Conservation (phyloP, 1,284 basidiomycete genomes). For the Coniferiporia sulphurascens region DNA sequence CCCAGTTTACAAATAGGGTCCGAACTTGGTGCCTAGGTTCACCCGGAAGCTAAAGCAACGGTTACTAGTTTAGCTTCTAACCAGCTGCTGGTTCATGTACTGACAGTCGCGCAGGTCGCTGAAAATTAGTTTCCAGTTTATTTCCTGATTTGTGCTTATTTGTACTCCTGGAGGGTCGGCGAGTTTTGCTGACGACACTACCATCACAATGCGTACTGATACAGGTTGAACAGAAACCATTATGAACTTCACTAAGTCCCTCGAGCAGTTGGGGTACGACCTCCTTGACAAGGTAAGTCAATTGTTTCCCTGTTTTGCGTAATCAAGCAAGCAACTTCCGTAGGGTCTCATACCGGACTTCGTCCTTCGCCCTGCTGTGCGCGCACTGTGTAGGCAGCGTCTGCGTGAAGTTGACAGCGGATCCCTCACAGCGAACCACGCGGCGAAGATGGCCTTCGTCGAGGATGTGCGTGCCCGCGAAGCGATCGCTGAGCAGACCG, state of each 20-base stretch:
- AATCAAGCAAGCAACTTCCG: not conserved
- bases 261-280: conserved; percentile 7
- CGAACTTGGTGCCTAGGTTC: no score
- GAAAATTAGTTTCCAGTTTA: no score
- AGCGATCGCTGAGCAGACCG: conserved; percentile 62
- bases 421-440: conserved; percentile 59
- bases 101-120: no score
- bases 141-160: no score
- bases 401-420: conserved; percentile 59
- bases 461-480: conserved; percentile 44
- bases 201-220: not conserved
- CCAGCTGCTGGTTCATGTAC: no score
- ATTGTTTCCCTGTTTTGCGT: not conserved
- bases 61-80: no score
- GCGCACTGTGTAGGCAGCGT: conserved; percentile 54
- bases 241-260: not conserved
- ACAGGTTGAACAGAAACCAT: not conserved
- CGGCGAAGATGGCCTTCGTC: conserved; percentile 62
- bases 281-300: conserved; percentile 4
- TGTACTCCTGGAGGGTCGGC: no score
- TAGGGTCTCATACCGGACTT: conserved; percentile 62
- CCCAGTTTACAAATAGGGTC: no score
- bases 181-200: no score
- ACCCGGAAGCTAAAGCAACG: no score
- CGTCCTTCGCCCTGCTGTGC: conserved; percentile 54